Evolutionary conservation across 2,329 filamentous ascomycete genomes (phyloP).

Genomic region (Microsporum audouinii): DNA sequence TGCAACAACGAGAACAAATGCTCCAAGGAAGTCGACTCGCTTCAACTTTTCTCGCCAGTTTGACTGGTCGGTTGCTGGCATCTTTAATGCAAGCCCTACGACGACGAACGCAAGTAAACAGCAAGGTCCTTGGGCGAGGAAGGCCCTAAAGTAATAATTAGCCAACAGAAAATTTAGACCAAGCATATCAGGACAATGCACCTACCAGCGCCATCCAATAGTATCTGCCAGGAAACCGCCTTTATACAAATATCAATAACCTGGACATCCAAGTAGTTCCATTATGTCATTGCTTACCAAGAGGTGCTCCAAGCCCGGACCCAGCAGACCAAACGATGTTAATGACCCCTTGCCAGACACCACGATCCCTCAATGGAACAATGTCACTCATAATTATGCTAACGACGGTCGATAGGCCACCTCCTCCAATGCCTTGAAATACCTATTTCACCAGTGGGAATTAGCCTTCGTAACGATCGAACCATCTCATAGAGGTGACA

Average conservation of each 20-base stretch:
- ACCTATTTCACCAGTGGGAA: constrained; percentile 23
- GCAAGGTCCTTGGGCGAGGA: constrained; percentile 58
- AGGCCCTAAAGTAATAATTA: constrained; percentile 43
- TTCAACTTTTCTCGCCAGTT: constrained; percentile 56
- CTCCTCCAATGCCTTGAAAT: constrained; percentile 55
- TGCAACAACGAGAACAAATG: constrained; percentile 52
- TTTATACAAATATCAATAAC: constrained; percentile 7
- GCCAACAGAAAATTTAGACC: not conserved
- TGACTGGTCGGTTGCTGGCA: constrained; percentile 47
- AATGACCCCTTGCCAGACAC: constrained; percentile 62
- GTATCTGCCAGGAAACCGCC: constrained; percentile 58
- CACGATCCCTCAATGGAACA: constrained; percentile 56
- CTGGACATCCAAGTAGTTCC: not conserved
- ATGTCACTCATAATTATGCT: constrained; percentile 61
- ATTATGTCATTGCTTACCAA: constrained; percentile 37
- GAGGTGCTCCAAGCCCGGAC: constrained; percentile 55
- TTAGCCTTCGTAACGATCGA: not conserved
- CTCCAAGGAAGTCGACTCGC: constrained; percentile 63
- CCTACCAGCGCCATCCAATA: constrained; percentile 62
- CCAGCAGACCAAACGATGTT: constrained; percentile 62
- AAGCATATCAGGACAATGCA: constrained; percentile 5
- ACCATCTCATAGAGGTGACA: constrained; percentile 17
- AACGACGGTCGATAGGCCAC: constrained; percentile 59
- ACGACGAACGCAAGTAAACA: constrained; percentile 54
- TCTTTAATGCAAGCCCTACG: constrained; percentile 51